A percentile compares a stretch with the other conserved stretches of the same genome.
These are phyloP conservation scores for Naganishia friedmannii DNA, from an alignment of 768 basidiomycete genomes.

Conservation along the genomic window DNA sequence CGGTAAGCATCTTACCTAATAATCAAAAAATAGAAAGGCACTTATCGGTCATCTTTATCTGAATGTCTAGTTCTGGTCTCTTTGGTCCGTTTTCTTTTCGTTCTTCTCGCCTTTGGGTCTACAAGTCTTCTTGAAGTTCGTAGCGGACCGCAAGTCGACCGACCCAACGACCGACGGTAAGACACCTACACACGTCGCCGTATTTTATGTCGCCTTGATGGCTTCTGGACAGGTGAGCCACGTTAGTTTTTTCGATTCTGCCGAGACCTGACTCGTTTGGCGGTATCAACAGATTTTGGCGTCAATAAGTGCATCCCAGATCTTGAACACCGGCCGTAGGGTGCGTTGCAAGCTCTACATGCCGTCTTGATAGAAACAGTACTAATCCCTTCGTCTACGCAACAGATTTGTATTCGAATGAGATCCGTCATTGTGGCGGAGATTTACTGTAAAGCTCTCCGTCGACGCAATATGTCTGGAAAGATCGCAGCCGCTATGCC, in stretches of 20 bases:
- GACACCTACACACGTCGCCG: constrained; percentile 51
- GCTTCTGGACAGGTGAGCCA: constrained; percentile 45
- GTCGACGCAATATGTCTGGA: constrained; percentile 52
- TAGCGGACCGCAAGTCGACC: constrained; percentile 44
- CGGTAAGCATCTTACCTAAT: constrained; percentile 32
- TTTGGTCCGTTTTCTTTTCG: constrained; percentile 47
- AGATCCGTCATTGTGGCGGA: constrained; percentile 53
- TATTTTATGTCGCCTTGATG: constrained; percentile 53
- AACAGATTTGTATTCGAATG: constrained; percentile 47
- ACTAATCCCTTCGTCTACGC: background rate
- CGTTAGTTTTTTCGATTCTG: background rate
- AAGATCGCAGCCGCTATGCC: constrained; percentile 34
- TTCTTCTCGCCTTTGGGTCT: constrained; percentile 53
- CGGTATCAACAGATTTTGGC: constrained; percentile 12
- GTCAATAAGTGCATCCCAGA: constrained; percentile 36
- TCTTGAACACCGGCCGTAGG: constrained; percentile 51
- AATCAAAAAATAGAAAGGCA: background rate
- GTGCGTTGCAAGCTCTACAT: constrained; percentile 15
- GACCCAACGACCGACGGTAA: constrained; percentile 34
- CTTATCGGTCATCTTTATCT: background rate
- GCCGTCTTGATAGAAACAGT: background rate
- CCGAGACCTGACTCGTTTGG: background rate
- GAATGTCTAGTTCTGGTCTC: constrained; percentile 28
- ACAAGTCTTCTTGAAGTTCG: constrained; percentile 50
- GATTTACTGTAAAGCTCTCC: constrained; percentile 53